Base-by-base conservation (phyloP, 495 filamentous ascomycete species). In the Aspergillus hancockii region DNA sequence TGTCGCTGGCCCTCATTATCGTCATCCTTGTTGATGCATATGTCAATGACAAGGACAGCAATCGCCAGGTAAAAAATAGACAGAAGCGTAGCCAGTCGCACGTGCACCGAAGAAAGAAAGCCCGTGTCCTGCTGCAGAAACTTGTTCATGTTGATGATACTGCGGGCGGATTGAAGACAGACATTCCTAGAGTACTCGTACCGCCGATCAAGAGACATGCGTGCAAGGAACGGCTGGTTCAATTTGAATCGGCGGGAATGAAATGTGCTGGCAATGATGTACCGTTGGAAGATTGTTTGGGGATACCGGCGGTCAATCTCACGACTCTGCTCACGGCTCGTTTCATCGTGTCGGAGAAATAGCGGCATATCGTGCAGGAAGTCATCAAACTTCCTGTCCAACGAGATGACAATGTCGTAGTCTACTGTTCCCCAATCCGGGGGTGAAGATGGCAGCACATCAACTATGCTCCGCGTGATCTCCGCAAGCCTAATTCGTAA, bases 401-500 rank as follows among this genome's bases (percentile, higher is more conserved):
- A 32, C 28, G 25, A 18, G 7, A 51, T 16, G 16, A 51, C 18
- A 4, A 14, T 28, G 12, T 14, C 9, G 49, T 51, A 51, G 25
- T 51, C 49, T 16, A 34, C 28, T 1, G 22, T 19, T 4, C 49
- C 49, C 10, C 25, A 51, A 9, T 28, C 18, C 12, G 18, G 12
- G 25, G 36, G 21, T n/a, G 16, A 40, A 12, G 36, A 9, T 9
- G 36, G 36, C 3, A 40, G 36, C 9, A n/a, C 67, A 55, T 84
- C 81, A 18, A 71, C 67, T 4, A 80, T 63, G 21, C 71, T 70
- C 18, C 78, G 75, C 53, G 72, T 75, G 13, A 81, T 60, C 34
- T 81, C 80, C 6, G 68, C 72, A 2, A 83, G 61, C 30, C 73
- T 76, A 45, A 78, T 78, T 46, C 79, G 62, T 34, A 78, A 75